These are phyloP conservation scores for Nepenthes gracilis DNA, from an alignment of 148 eudicot genomes.

Conservation along the genomic window DNA sequence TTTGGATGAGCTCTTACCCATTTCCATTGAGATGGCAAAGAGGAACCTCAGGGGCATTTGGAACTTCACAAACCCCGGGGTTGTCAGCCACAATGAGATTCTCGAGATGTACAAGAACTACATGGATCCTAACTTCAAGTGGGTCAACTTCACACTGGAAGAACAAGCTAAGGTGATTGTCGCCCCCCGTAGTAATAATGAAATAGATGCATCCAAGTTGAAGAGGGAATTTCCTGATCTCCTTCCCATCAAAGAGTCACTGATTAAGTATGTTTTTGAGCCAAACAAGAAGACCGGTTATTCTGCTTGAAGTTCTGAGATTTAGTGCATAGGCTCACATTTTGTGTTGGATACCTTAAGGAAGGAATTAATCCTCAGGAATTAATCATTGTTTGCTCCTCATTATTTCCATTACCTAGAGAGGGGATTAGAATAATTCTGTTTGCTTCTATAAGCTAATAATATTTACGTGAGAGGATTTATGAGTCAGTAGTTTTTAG, in stretches of 20 bases:
- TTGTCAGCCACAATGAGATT: slow-evolving; percentile 49
- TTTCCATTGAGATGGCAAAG: slow-evolving; percentile 58
- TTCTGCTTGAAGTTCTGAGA: slow-evolving; percentile 4
- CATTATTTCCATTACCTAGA: too few relatives aligned
- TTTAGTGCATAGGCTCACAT: not conserved
- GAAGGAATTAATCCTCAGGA: too few relatives aligned
- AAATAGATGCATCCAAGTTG: slow-evolving; percentile 45
- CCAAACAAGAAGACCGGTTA: slow-evolving; percentile 29
- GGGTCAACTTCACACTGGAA: slow-evolving; percentile 42
- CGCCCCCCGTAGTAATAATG: slow-evolving; percentile 48
- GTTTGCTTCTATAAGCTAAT: too few relatives aligned
- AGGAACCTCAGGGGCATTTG: slow-evolving; percentile 42
- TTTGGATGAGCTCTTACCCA: slow-evolving; percentile 50
- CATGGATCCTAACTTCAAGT: slow-evolving; percentile 33
- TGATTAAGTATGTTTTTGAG: slow-evolving; percentile 53
- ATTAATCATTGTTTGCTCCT: too few relatives aligned
- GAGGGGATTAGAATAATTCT: too few relatives aligned
- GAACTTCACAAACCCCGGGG: slow-evolving; percentile 56
- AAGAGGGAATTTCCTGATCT: slow-evolving; percentile 45
- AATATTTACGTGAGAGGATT: too few relatives aligned
- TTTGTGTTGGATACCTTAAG: not conserved
- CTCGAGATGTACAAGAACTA: slow-evolving; percentile 46
- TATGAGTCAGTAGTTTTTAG: too few relatives aligned
- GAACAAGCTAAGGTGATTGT: slow-evolving; percentile 58
- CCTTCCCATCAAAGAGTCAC: slow-evolving; percentile 38